Evolutionary conservation across 2,329 filamentous ascomycete species (phyloP).

Genomic region (Dactylellina haptotyla): DNA sequence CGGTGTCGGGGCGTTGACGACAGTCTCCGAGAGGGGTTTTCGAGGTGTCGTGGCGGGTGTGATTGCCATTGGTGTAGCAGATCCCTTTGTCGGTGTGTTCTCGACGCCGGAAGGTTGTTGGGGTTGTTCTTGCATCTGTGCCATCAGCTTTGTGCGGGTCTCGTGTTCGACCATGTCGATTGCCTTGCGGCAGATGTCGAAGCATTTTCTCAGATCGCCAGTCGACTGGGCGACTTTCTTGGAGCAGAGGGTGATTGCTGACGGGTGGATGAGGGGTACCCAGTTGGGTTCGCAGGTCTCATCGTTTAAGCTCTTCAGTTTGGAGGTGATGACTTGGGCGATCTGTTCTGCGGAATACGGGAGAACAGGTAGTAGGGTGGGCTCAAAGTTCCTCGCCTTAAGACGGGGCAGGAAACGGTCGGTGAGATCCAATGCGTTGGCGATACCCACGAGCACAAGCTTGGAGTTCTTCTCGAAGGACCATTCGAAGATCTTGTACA

Average conservation of each 20-base stretch:
- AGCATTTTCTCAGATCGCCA: constrained; percentile 91
- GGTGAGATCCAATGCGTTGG: constrained; percentile 93
- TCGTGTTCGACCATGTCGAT: constrained; percentile 90
- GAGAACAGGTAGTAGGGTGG: constrained; percentile 86
- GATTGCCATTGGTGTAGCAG: constrained; percentile 31
- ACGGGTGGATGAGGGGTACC: constrained; percentile 90
- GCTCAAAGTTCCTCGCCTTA: constrained; percentile 91
- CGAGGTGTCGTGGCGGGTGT: constrained; percentile 29
- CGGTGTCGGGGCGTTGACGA: constrained; percentile 70
- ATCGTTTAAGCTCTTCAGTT: constrained; percentile 77
- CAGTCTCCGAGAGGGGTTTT: constrained; percentile 74
- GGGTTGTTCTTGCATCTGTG: constrained; percentile 69
- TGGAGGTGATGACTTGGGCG: constrained; percentile 83
- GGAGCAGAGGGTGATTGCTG: constrained; percentile 90
- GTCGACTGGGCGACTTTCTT: constrained; percentile 95
- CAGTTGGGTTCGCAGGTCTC: constrained; percentile 65
- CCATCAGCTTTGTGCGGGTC: constrained; percentile 77
- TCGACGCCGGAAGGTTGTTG: constrained; percentile 60
- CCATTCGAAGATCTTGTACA: constrained; percentile 98
- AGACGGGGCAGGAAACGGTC: constrained; percentile 93
- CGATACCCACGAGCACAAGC: constrained; percentile 88
- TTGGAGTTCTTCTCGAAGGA: constrained; percentile 82
- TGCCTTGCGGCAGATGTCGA: constrained; percentile 89
- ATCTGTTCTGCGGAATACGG: constrained; percentile 91
- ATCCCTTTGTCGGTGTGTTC: constrained; percentile 61